Conservation (phyloP, 176 grass and related monocot genomes). For the Aegilops sharonensis region DNA sequence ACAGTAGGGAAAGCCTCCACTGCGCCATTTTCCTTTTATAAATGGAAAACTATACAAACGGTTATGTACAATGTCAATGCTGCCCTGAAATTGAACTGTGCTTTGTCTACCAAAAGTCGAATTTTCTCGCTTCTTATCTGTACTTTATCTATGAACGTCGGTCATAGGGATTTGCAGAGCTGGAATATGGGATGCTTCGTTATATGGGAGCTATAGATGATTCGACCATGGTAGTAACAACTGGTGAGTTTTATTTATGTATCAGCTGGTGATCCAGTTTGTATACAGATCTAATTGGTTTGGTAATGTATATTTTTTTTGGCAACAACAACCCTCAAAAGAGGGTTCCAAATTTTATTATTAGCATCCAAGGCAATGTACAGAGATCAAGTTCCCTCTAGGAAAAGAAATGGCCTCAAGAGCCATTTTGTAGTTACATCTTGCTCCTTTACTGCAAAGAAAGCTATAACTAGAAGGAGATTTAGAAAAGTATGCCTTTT, state of each 20-base stretch:
- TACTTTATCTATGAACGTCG: not conserved
- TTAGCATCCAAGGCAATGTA: no score
- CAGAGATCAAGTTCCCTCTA: no score
- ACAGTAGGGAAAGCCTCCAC: not conserved
- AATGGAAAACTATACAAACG: not conserved
- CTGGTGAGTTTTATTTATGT: conserved; percentile 50
- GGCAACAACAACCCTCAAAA: no score
- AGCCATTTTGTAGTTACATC: no score
- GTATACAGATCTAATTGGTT: not conserved
- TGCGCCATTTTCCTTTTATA: not conserved
- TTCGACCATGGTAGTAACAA: conserved; percentile 83
- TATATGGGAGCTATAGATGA: conserved; percentile 95
- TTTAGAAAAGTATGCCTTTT: no score
- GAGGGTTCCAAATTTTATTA: no score
- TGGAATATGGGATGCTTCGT: conserved; percentile 95
- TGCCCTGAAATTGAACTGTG: not conserved
- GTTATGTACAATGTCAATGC: not conserved
- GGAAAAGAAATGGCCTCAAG: no score
- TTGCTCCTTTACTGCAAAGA: no score
- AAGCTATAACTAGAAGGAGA: no score
- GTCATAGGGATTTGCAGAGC: conserved; percentile 83
- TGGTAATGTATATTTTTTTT: no score
- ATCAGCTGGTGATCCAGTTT: not conserved
- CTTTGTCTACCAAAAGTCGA: not conserved
- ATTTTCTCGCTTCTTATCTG: not conserved